Percentiles rank a stretch among this genome's conserved stretches.
These are phyloP conservation scores for Aspergillus nanangensis DNA, from an alignment of 495 filamentous ascomycete genomes.

Conservation along the genomic window DNA sequence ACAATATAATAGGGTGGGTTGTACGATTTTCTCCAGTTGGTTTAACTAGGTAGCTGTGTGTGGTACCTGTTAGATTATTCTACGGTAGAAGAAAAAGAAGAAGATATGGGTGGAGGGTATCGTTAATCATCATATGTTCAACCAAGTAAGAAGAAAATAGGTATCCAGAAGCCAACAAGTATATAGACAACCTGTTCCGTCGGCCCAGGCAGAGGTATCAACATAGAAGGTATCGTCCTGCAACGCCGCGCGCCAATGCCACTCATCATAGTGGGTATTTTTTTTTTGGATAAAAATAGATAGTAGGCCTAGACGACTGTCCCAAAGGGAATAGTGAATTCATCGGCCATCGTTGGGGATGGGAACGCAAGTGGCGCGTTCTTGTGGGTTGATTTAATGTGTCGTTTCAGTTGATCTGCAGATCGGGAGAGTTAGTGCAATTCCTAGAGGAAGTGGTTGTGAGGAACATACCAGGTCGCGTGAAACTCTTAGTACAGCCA, in stretches of 20 bases:
- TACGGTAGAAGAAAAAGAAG: background rate
- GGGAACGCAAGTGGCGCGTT: constrained; percentile 17
- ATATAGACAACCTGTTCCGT: background rate
- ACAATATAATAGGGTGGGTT: no score
- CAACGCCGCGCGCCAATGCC: constrained; percentile 1
- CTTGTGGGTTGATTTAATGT: constrained; percentile 41
- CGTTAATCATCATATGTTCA: constrained; percentile 8
- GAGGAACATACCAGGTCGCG: constrained; percentile 35
- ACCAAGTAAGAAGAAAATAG: background rate
- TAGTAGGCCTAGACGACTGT: constrained; percentile 14
- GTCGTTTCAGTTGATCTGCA: constrained; percentile 47
- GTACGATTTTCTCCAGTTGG: no score
- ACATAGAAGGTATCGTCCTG: background rate
- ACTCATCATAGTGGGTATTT: background rate
- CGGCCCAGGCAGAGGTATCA: background rate
- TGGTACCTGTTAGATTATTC: no score
- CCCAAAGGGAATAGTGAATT: constrained; percentile 23
- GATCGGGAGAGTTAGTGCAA: background rate
- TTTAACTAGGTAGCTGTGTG: no score
- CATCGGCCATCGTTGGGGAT: constrained; percentile 24
- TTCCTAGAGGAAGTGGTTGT: background rate
- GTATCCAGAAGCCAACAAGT: background rate
- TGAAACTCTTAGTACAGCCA: constrained; percentile 45
- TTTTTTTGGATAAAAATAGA: background rate
- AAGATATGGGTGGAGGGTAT: no score